Percentiles rank a stretch among this genome's conserved stretches.
Conservation (phyloP, 805 yeast species). For the Myxozyma nipponensis region DNA sequence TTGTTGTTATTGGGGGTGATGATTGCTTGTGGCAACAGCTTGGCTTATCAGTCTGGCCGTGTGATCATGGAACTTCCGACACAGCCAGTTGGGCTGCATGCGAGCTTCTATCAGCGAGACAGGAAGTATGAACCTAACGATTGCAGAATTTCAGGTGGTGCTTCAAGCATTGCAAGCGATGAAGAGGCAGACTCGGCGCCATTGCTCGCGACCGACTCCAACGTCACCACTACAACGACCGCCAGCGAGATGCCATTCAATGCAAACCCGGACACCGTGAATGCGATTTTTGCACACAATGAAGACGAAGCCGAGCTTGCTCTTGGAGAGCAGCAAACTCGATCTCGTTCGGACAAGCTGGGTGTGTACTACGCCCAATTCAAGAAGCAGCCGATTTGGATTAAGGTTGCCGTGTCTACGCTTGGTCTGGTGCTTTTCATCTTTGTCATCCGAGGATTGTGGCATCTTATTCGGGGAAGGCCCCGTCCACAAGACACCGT, state of each 20-base stretch:
- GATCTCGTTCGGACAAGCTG: not conserved
- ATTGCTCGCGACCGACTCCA: conserved; percentile 5
- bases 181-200: conserved; percentile 26
- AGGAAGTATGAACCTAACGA: too few species aligned
- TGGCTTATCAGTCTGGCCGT: too few species aligned
- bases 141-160: conserved; percentile 16
- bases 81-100: too few species aligned
- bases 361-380: not conserved
- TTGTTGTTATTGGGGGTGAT: too few species aligned
- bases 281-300: conserved; percentile 20
- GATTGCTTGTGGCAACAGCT: too few species aligned
- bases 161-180: conserved; percentile 23
- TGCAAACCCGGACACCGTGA: conserved; percentile 18
- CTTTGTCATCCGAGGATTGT: conserved; percentile 16
- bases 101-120: too few species aligned
- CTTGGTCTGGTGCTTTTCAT: conserved; percentile 12
- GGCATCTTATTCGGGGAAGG: conserved; percentile 13
- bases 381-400: conserved; percentile 10
- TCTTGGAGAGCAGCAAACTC: not conserved
- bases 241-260: conserved; percentile 23
- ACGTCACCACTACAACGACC: conserved; percentile 8
- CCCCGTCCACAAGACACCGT: conserved; percentile 3
- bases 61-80: too few species aligned
- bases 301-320: conserved; percentile 20
- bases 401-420: conserved; percentile 7